These are phyloP conservation scores for Monascus ruber DNA, from an alignment of 2,329 filamentous ascomycete species.

Conservation along the genomic window DNA sequence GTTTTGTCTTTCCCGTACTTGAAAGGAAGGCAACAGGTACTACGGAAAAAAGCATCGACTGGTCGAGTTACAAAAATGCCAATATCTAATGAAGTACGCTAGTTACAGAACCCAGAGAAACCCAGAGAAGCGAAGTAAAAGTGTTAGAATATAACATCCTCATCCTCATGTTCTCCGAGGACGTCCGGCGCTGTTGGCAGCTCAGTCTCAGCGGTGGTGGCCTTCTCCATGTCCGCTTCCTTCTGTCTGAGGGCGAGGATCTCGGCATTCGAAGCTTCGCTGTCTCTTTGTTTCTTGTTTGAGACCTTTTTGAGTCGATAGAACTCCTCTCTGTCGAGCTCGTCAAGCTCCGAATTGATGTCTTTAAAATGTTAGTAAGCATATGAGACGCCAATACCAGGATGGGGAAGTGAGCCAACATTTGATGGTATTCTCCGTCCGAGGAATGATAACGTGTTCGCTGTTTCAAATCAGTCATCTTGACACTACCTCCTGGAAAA, in stretches of 20 bases:
- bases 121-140: conserved; percentile 12
- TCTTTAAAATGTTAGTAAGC: conserved; percentile 39
- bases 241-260: conserved; percentile 46
- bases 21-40: too few relatives aligned
- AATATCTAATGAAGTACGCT: conserved; percentile 3
- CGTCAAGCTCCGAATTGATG: conserved; percentile 96
- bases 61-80: not conserved
- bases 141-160: conserved; percentile 71
- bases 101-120: conserved; percentile 7
- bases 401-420: conserved; percentile 41
- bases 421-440: conserved; percentile 99
- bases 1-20: too few relatives aligned
- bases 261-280: conserved; percentile 59
- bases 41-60: too few relatives aligned
- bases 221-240: conserved; percentile 45
- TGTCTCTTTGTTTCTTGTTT: conserved; percentile 70
- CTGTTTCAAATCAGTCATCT: conserved; percentile 12
- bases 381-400: not conserved
- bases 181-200: conserved; percentile 48
- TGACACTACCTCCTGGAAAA: not conserved
- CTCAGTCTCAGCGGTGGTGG: conserved; percentile 30
- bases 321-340: conserved; percentile 95
- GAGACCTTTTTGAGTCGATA: conserved; percentile 94
- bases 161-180: conserved; percentile 63
- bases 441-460: conserved; percentile 72